Percentiles rank a stretch among this genome's conserved stretches.
These are phyloP conservation scores for Podosphaera fusca DNA, from an alignment of 2,329 filamentous ascomycete genomes.

Conservation along the genomic window DNA sequence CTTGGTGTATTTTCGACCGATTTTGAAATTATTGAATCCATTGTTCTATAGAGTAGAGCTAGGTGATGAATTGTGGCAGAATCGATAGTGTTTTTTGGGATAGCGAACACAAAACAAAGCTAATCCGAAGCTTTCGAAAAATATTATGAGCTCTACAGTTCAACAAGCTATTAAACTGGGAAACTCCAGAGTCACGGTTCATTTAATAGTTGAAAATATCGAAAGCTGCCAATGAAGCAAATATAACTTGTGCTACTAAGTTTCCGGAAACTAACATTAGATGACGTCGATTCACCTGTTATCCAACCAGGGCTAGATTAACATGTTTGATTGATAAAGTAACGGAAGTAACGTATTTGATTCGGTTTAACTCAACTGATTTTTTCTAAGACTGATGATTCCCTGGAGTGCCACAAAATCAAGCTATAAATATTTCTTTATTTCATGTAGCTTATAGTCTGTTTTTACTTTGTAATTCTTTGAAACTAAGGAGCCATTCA, in stretches of 20 bases:
- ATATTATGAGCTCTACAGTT: neutral
- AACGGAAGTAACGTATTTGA: neutral
- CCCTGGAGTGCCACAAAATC: neutral
- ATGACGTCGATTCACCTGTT: neutral
- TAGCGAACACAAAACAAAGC: neutral
- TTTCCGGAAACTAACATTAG: neutral
- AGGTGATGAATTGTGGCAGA: neutral
- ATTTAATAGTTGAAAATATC: neutral
- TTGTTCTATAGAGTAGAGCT: neutral
- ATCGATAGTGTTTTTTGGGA: neutral
- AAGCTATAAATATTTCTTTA: neutral
- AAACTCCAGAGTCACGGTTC: neutral
- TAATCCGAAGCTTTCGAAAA: too few species aligned
- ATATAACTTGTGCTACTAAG: neutral
- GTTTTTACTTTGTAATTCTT: neutral
- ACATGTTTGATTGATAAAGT: neutral
- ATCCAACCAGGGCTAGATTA: neutral
- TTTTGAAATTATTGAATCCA: neutral
- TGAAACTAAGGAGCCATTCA: neutral
- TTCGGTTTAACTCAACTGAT: neutral
- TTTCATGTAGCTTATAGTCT: neutral
- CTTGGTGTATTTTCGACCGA: constrained; percentile 4
- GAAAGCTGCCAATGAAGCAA: neutral
- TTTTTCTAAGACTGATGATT: neutral
- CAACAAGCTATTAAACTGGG: neutral